Evolutionary conservation across 345 rosid species (phyloP).

Genomic region (Hibiscus trionum): DNA sequence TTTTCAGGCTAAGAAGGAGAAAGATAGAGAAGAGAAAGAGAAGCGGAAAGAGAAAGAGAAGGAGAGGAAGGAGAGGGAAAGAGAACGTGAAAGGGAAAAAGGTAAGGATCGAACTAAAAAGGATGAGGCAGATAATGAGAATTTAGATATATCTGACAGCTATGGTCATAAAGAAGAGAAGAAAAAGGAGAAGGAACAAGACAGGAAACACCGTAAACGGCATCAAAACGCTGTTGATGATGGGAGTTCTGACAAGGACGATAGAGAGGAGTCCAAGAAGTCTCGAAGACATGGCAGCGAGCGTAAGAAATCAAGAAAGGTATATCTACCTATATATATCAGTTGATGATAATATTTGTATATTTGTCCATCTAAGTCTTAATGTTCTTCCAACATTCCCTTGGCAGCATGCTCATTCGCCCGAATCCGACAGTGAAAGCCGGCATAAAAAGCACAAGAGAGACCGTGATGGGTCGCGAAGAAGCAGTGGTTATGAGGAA

Average conservation of each 20-base stretch:
- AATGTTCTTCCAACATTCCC: conserved; percentile 1
- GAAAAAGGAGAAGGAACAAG: conserved; percentile 69
- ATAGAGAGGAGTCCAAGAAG: conserved; percentile 63
- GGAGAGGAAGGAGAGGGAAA: conserved; percentile 62
- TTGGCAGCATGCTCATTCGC: conserved; percentile 65
- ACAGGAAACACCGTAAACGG: conserved; percentile 72
- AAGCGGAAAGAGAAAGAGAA: conserved; percentile 44
- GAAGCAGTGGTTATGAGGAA: conserved; percentile 63
- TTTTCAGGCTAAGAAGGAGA: conserved; percentile 69
- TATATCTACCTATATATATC: conserved; percentile 12
- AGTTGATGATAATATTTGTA: neutral
- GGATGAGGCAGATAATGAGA: conserved; percentile 85
- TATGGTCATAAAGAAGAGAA: conserved; percentile 66
- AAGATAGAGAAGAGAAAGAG: conserved; percentile 51
- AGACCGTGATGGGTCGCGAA: conserved; percentile 64
- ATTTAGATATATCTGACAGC: conserved; percentile 51
- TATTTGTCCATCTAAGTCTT: neutral
- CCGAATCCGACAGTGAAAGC: conserved; percentile 76
- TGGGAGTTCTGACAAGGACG: conserved; percentile 75
- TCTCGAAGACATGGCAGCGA: conserved; percentile 78
- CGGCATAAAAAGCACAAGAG: conserved; percentile 70
- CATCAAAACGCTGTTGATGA: conserved; percentile 68
- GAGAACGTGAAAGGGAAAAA: conserved; percentile 74
- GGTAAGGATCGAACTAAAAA: conserved; percentile 65
- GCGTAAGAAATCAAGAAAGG: conserved; percentile 90